Base-by-base conservation (phyloP, 2,329 filamentous ascomycete genomes). In the Aurifilum marmelostoma region DNA sequence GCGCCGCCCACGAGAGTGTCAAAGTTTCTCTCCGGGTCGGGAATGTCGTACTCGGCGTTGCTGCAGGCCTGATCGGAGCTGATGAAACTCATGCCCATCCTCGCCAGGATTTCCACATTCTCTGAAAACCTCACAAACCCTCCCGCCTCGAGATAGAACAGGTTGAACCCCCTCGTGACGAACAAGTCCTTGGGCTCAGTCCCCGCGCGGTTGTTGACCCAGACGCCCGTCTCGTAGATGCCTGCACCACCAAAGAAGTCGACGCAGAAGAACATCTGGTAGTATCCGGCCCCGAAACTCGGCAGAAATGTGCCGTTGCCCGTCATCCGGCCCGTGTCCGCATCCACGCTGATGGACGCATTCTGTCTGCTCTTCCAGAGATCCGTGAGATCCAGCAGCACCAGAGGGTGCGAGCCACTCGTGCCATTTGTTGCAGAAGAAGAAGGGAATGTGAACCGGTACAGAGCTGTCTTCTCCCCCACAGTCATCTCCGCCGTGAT, bases 21-120 rank as follows among this genome's bases (percentile, higher is more conserved):
- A 71, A 92, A 91, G 71, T 88, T 85, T 32, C 75, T 85, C 80
- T 63, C 84, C 78, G 85, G 89, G 1, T 83, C 76, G 0, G 88
- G 85, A 14, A 91, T 88, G 73, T 92, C 90, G 1, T 76, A 80
- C 75, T 89, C 85, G 0, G 87, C 89, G 73, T 87, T 90, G 2
- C 77, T 74, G 74, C 90, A 92, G 1, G 90, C 90, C 76, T 89
- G 85, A 0, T 84, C 81, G 1, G 82, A 79, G 72, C 85, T 89
- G 69, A 91, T 85, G 76, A 91, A 91, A 70, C 88, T 91, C 11
- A 90, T 78, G 0, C 89, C 89, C 63, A 91, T 85, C 0, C 86
- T 88, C 11, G 83, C 88, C n/a, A 85, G 77, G 18, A 91, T 79
- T n/a, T 47, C 43, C 2, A 82, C 82, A 32, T 82, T 81, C 66